These are phyloP conservation scores for Cydonia oblonga DNA, from an alignment of 331 rosid genomes.

Conservation along the genomic window DNA sequence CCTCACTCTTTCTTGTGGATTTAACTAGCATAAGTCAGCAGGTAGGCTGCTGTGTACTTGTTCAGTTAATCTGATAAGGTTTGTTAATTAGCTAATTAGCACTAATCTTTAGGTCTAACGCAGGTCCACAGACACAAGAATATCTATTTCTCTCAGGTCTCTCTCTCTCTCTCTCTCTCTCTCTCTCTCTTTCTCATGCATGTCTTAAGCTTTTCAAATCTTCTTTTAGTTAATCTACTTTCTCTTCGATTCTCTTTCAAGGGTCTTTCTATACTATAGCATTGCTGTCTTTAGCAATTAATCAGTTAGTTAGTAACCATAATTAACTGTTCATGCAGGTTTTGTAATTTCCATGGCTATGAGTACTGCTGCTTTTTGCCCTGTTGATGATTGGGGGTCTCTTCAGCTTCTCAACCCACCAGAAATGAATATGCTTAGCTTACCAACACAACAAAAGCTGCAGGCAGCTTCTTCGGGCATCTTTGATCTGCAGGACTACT, in stretches of 20 bases:
- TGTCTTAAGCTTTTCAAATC: slow-evolving; percentile 1
- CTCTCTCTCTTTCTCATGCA: background rate
- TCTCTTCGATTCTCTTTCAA: background rate
- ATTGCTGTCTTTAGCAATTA: background rate
- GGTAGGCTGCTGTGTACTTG: background rate
- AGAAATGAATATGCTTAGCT: background rate
- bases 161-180: background rate
- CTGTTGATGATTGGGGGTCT: background rate
- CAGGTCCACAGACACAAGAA: slow-evolving; percentile 7
- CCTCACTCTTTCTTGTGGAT: background rate
- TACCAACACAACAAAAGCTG: slow-evolving; percentile 6
- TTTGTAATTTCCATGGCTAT: slow-evolving; percentile 8
- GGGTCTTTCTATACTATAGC: background rate
- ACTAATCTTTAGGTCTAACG: background rate
- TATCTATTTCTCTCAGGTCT: background rate
- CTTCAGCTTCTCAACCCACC: slow-evolving; percentile 1
- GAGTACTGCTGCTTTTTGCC: background rate
- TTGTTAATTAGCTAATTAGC: background rate
- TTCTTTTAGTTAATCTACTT: background rate
- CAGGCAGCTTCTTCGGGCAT: background rate
- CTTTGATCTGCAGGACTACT: background rate
- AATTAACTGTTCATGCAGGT: background rate
- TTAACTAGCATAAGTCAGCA: background rate
- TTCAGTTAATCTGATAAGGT: background rate
- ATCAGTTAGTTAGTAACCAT: background rate